A percentile compares a stretch with the other conserved stretches of the same genome.
phyloP scores from a whole-genome alignment of 257 asterid genomes.

The Solanum dulcamara region DNA sequence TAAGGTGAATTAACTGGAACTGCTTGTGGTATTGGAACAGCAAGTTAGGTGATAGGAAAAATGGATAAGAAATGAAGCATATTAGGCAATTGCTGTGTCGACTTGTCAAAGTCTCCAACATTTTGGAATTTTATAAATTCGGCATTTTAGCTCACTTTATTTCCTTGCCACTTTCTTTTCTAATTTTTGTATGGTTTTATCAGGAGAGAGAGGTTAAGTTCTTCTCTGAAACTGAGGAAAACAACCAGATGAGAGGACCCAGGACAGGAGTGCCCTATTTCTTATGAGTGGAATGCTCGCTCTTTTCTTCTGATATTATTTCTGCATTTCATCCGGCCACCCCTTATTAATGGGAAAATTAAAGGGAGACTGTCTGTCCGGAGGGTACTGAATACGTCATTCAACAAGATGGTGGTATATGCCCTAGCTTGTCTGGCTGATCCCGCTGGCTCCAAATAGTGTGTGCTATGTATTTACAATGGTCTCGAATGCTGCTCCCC shows the following conservation, averaged over 20 bases:
- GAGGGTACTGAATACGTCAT: background rate
- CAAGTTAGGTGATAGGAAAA: background rate
- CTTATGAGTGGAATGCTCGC: constrained; percentile 24
- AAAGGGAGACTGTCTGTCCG: background rate
- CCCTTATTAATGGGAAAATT: background rate
- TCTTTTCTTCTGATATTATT: background rate
- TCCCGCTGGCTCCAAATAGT: constrained; percentile 22
- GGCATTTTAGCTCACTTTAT: background rate
- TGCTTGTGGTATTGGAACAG: background rate
- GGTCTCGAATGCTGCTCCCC: background rate
- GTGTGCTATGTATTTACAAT: constrained; percentile 22
- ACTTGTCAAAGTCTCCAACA: background rate
- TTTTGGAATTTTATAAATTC: background rate
- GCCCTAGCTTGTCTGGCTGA: constrained; percentile 6
- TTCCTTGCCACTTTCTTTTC: background rate
- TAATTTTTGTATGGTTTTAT: background rate
- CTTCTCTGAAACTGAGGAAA: constrained; percentile 95
- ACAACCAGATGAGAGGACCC: constrained; percentile 99
- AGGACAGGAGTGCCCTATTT: constrained; percentile 97
- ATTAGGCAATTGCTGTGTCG: background rate
- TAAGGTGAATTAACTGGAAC: background rate
- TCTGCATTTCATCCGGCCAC: background rate
- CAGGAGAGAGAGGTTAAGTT: constrained; percentile 98
- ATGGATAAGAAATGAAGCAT: background rate
- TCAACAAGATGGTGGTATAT: constrained; percentile 1